These are phyloP conservation scores for Colletotrichum camelliae DNA, from an alignment of 2,329 filamentous ascomycete genomes.

Conservation along the genomic window DNA sequence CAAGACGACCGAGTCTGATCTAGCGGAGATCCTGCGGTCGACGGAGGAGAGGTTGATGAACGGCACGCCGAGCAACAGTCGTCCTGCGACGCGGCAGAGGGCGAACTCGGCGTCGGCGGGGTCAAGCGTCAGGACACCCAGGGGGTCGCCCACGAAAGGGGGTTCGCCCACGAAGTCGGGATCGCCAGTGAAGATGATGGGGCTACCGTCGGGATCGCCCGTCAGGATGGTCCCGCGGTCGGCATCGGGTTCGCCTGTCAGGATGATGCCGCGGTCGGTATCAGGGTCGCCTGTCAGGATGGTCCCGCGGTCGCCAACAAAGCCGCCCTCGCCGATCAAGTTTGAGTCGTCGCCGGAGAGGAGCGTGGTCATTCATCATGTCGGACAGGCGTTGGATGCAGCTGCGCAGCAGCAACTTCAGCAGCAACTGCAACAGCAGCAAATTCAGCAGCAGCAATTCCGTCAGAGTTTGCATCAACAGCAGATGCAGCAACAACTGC, in stretches of 20 bases:
- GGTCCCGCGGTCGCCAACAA: background rate
- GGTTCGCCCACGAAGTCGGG: background rate
- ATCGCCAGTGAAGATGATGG: background rate
- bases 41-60: conserved; percentile 57
- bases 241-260: background rate
- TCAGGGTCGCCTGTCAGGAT: background rate
- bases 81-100: conserved; percentile 30
- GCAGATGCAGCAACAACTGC: background rate
- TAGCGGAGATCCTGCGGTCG: conserved; percentile 56
- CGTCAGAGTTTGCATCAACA: background rate
- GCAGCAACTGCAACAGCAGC: background rate
- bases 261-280: background rate
- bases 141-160: background rate
- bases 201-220: background rate
- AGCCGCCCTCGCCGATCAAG: background rate
- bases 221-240: background rate
- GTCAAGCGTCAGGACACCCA: conserved; percentile 15
- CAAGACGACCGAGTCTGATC: conserved; percentile 49
- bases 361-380: background rate
- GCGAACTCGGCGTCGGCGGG: conserved; percentile 29
- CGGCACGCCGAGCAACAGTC: conserved; percentile 36
- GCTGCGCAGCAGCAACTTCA: background rate
- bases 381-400: background rate
- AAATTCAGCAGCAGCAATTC: background rate
- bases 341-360: background rate